Conservation (phyloP, 2,329 filamentous ascomycete genomes). For the Venturiaceae sp. region DNA sequence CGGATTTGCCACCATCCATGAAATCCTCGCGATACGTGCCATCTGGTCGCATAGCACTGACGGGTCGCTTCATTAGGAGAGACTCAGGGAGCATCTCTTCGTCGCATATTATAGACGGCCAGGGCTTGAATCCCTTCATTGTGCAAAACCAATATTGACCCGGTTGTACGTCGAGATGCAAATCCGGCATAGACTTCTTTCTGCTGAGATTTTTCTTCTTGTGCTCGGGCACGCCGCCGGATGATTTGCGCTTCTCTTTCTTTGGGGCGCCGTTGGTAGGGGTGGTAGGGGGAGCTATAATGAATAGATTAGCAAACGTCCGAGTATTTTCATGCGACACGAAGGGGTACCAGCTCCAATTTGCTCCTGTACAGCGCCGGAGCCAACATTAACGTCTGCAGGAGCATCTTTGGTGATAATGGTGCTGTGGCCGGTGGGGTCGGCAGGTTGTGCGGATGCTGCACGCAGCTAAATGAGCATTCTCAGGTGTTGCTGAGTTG, state of each 20-base stretch:
- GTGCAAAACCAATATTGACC: conserved; percentile 89
- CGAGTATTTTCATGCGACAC: neutral
- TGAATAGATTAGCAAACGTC: neutral
- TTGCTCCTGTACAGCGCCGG: neutral
- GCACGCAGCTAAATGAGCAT: neutral
- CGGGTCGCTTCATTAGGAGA: conserved; percentile 68
- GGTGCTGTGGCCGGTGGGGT: neutral
- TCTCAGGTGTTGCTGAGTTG: neutral
- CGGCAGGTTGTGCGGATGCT: neutral
- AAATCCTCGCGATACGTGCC: conserved; percentile 83
- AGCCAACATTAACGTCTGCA: no score
- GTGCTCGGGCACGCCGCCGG: conserved; percentile 50
- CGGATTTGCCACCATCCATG: conserved; percentile 77
- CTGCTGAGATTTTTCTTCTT: conserved; percentile 76
- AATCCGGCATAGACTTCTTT: conserved; percentile 67
- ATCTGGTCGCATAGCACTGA: conserved; percentile 71
- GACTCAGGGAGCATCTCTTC: conserved; percentile 83
- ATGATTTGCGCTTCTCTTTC: conserved; percentile 60
- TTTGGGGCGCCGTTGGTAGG: conserved; percentile 27
- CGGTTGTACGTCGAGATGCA: conserved; percentile 66
- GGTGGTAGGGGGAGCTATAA: neutral
- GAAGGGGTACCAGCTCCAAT: neutral
- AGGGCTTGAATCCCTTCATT: conserved; percentile 88
- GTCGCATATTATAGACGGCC: conserved; percentile 90
- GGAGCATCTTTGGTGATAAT: no score